Evolutionary conservation across 345 rosid species (phyloP), one percentile per base, ranked within the genome.

Genomic region (Populus davidiana): DNA sequence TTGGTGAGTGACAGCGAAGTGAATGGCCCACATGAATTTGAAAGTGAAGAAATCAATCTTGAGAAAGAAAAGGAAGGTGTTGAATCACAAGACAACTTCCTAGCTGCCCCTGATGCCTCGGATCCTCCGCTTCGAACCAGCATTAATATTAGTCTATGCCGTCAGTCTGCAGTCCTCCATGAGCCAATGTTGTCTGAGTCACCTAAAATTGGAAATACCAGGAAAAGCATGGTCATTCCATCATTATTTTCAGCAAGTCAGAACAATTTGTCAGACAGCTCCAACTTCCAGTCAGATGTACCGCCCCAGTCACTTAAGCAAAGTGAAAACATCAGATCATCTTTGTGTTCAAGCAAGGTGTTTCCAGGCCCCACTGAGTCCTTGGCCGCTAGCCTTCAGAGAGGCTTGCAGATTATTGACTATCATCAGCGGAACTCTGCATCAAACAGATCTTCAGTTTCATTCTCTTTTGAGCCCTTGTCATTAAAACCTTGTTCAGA

Each of bases 381-480:
- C 73, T 85, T 96, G 85, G 98, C 97, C 54, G 95, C 94, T n/a
- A 93, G 98, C 83, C 97, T 96, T 72, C 92, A 83, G 50, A 92
- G 94, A 86, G 98, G 99, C 80, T 80, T 92, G 89, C 90, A 93
- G 84, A 87, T 90, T 72, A 93, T 96, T 83, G 97, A 91, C 76
- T 63, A 77, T 79, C 93, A 88, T 74, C 93, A 93, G 72, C 81
- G 67, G 74, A 90, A 81, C 85, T 85, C 88, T 69, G 85, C 81
- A 67, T 85, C 91, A 63, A 85, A 78, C 82, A 84, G 88, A 81
- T 90, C 96, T 77, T 83, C 92, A 74, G 87, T 91, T 77, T 83
- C 91, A 38, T 90, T 92, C 82, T 93, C 97, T 59, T 93, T 93
- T 75, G 96, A 92, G 76, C 88, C 90, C 87, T 85, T 93, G 82